phyloP scores from a whole-genome alignment of 768 basidiomycete species.

The Plicaturopsis crispa region DNA sequence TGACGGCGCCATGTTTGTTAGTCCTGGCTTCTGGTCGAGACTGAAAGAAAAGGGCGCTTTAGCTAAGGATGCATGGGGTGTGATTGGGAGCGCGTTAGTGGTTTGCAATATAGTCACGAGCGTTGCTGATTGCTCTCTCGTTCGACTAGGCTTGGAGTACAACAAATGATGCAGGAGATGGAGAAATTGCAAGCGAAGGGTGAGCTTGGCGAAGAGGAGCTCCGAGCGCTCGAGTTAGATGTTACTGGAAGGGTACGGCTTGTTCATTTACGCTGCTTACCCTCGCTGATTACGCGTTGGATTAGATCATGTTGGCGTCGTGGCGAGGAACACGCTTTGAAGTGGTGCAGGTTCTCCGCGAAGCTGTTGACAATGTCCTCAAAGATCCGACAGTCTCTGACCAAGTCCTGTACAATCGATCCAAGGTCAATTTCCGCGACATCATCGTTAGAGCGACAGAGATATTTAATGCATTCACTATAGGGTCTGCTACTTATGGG shows the following conservation, averaged over 20 bases:
- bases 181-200: constrained; percentile 84
- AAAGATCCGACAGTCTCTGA: constrained; percentile 56
- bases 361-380: constrained; percentile 21
- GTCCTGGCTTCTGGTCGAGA: constrained; percentile 86
- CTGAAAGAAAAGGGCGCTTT: constrained; percentile 91
- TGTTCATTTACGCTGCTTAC: constrained; percentile 1
- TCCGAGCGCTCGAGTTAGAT: constrained; percentile 84
- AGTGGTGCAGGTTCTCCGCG: constrained; percentile 82
- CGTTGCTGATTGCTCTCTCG: constrained; percentile 6
- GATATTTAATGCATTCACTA: no score
- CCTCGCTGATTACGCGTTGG: background rate
- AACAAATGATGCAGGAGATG: constrained; percentile 85
- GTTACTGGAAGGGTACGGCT: constrained; percentile 78
- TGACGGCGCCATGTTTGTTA: constrained; percentile 17
- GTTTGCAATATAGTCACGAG: no score
- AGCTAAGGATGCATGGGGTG: constrained; percentile 95
- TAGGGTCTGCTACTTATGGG: constrained; percentile 87
- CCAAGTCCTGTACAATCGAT: constrained; percentile 74
- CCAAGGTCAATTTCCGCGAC: constrained; percentile 69
- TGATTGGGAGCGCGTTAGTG: constrained; percentile 90
- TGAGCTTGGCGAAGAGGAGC: constrained; percentile 80
- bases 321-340: constrained; percentile 98
- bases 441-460: no score
- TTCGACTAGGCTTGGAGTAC: constrained; percentile 54
- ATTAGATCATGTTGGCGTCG: constrained; percentile 85